Conservation (phyloP, 2,329 filamentous ascomycete genomes). For the Diaporthe longicolla region DNA sequence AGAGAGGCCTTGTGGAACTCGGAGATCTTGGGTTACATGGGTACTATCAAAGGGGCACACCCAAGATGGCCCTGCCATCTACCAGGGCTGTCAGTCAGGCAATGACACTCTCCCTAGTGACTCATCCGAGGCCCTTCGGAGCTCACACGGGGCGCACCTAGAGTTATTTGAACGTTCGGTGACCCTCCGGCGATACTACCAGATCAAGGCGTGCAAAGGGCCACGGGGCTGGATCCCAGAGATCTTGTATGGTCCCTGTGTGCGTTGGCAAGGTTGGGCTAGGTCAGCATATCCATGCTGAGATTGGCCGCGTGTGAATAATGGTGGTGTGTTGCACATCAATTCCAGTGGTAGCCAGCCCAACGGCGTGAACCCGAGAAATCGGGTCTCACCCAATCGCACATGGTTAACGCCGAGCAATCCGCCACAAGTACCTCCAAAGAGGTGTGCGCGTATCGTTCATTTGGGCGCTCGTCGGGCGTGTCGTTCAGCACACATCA, state of each 20-base stretch:
- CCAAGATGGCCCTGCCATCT: not conserved
- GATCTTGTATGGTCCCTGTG: conserved; percentile 6
- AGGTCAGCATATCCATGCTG: not conserved
- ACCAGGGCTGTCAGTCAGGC: not conserved
- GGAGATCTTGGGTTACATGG: conserved; percentile 2
- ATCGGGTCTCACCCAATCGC: conserved; percentile 8
- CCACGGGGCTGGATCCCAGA: conserved; percentile 12
- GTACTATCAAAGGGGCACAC: not conserved
- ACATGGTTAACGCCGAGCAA: not conserved
- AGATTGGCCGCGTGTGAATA: conserved; percentile 18
- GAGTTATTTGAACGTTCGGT: not conserved
- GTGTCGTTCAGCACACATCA: conserved; percentile 7
- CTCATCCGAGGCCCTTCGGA: conserved; percentile 9
- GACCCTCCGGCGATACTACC: not conserved
- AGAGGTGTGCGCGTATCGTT: conserved; percentile 25
- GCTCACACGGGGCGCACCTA: not conserved
- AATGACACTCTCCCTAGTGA: not conserved
- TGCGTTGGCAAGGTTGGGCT: conserved; percentile 12
- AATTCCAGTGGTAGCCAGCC: conserved; percentile 22
- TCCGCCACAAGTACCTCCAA: conserved; percentile 9
- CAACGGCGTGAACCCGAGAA: conserved; percentile 23
- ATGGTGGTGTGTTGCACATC: conserved; percentile 22
- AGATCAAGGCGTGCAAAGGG: conserved; percentile 6
- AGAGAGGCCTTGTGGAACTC: conserved; percentile 20
- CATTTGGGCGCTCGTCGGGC: not conserved